phyloP scores from a whole-genome alignment of 164 flowering plant species.

The Tinospora cordifolia region DNA sequence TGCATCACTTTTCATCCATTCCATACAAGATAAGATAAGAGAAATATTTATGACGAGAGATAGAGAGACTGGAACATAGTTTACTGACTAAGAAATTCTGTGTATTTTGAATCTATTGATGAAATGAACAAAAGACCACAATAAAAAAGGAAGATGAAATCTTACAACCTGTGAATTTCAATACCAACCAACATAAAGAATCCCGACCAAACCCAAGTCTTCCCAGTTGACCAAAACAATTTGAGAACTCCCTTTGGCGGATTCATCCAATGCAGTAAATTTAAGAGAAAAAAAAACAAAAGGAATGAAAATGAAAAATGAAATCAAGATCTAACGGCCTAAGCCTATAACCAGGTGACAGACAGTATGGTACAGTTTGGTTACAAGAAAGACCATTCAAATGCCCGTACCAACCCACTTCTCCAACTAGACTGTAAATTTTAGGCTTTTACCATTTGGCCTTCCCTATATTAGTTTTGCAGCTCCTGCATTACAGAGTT shows the following conservation, averaged over 20 bases:
- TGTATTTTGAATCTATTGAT: slow-evolving; percentile 20
- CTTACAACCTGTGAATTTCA: slow-evolving; percentile 18
- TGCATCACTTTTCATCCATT: neutral
- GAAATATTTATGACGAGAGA: no score
- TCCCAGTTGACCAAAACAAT: slow-evolving; percentile 4
- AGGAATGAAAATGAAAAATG: neutral
- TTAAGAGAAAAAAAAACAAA: neutral
- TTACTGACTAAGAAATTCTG: slow-evolving; percentile 1
- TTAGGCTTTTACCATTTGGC: neutral
- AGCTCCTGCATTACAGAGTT: neutral
- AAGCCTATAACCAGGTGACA: slow-evolving; percentile 18
- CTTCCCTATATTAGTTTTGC: slow-evolving; percentile 2
- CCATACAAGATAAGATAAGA: no score
- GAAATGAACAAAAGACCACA: slow-evolving; percentile 2
- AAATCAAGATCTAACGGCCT: slow-evolving; percentile 8
- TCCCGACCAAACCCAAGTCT: slow-evolving; percentile 10
- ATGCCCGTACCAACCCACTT: slow-evolving; percentile 2
- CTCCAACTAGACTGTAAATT: neutral
- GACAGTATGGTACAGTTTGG: slow-evolving; percentile 22
- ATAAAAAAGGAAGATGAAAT: slow-evolving; percentile 3
- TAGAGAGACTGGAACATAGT: neutral
- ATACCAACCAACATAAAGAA: slow-evolving; percentile 15
- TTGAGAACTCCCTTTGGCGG: slow-evolving; percentile 1
- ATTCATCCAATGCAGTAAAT: slow-evolving; percentile 8
- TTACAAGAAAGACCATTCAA: slow-evolving; percentile 6